Evolutionary conservation across 495 filamentous ascomycete species (phyloP).

Genomic region (Hypoxylon lienhwacheense): DNA sequence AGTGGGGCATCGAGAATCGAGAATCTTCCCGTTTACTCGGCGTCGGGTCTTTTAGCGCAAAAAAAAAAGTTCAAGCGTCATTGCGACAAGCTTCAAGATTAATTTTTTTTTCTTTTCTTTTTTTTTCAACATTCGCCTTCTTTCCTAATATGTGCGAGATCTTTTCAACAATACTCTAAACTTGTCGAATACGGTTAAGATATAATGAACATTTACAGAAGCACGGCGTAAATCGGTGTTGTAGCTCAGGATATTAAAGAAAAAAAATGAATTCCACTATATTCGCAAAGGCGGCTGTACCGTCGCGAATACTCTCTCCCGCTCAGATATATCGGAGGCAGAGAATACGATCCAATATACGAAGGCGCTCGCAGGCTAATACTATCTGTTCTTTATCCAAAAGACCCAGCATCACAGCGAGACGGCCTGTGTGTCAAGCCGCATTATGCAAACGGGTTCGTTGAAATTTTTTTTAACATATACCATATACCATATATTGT

Average conservation of each 20-base stretch:
- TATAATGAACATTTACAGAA: slow-evolving; percentile 18
- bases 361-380: slow-evolving; percentile 35
- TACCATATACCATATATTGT: neutral
- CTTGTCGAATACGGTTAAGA: neutral
- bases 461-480: slow-evolving; percentile 1
- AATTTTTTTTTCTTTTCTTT: slow-evolving; percentile 3
- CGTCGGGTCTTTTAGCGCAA: slow-evolving; percentile 28
- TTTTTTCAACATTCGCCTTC: slow-evolving; percentile 4
- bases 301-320: slow-evolving; percentile 53
- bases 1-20: slow-evolving; percentile 24
- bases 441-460: slow-evolving; percentile 30
- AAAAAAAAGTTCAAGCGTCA: slow-evolving; percentile 44
- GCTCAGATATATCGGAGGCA: slow-evolving; percentile 52
- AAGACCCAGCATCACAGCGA: slow-evolving; percentile 6
- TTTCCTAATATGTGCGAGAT: slow-evolving; percentile 3
- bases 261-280: slow-evolving; percentile 58
- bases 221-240: neutral
- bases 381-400: slow-evolving; percentile 33
- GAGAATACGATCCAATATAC: slow-evolving; percentile 40
- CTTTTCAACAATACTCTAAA: neutral
- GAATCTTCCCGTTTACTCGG: slow-evolving; percentile 41
- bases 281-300: slow-evolving; percentile 54
- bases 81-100: slow-evolving; percentile 27
- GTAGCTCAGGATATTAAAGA: slow-evolving; percentile 31
- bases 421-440: slow-evolving; percentile 8